A percentile compares a stretch with the other conserved stretches of the same genome.
phyloP scores from a whole-genome alignment of 768 basidiomycete genomes.

The Hygrophorus russula region DNA sequence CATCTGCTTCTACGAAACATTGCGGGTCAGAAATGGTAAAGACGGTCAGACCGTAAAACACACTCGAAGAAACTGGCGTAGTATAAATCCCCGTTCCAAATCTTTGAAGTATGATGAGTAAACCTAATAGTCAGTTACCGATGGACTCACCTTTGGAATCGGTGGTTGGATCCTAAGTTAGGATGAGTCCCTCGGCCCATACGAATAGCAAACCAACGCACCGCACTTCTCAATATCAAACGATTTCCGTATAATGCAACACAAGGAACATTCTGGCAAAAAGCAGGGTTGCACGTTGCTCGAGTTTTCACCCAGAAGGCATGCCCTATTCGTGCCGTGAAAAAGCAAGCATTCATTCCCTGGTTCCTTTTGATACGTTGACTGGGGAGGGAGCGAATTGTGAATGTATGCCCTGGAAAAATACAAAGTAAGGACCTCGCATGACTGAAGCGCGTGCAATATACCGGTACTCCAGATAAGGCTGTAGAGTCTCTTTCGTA shows the following conservation, averaged over 20 bases:
- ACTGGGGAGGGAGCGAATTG: constrained; percentile 12
- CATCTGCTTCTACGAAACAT: constrained; percentile 44
- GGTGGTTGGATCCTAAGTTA: constrained; percentile 37
- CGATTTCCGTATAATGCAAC: constrained; percentile 44
- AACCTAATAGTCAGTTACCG: background rate
- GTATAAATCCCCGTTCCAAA: constrained; percentile 70
- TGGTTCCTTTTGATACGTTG: constrained; percentile 15
- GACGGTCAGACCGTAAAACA: constrained; percentile 10
- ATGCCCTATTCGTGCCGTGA: constrained; percentile 55
- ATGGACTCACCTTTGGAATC: constrained; percentile 33
- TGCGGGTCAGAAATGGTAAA: background rate
- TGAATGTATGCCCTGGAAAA: constrained; percentile 19
- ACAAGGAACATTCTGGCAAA: constrained; percentile 41
- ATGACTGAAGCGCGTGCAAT: background rate
- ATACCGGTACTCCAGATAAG: constrained; percentile 29
- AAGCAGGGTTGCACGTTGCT: constrained; percentile 36
- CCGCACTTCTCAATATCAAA: constrained; percentile 54
- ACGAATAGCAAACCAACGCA: constrained; percentile 13
- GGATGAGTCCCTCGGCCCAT: background rate
- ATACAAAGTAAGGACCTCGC: background rate
- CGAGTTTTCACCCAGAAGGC: constrained; percentile 41
- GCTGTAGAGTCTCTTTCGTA: constrained; percentile 28
- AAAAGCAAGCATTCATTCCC: constrained; percentile 52
- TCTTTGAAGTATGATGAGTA: constrained; percentile 17
- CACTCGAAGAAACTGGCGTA: constrained; percentile 58